Base-by-base conservation (phyloP, 2,329 filamentous ascomycete genomes). In the Epichloe baconii region DNA sequence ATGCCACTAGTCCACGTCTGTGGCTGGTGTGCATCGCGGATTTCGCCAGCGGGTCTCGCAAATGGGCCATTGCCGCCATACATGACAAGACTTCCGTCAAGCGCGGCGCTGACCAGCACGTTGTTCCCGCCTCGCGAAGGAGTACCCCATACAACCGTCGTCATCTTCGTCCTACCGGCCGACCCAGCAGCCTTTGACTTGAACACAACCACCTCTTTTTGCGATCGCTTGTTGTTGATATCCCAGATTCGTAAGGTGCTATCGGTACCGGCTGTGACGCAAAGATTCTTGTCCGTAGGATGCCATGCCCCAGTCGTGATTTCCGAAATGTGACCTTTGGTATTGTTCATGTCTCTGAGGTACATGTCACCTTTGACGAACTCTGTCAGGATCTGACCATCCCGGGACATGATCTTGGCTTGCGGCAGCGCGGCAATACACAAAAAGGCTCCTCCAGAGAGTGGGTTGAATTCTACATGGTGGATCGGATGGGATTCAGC, bases 351-450 rank as follows among this genome's bases (percentile, higher is more conserved):
- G 66, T 98, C 93, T 50, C 91, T 80, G 57, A 98, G 71, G 62
- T 98, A 98, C 90, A 97, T 97, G 65, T 98, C 93, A 44, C 93
- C 93, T 69, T 98, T 98, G 58, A 89, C 85, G 57, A 95, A 97
- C 62, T 96, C 89, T 1, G 85, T 84, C 47, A 94, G 61, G 7
- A 86, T 76, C 44, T 94, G 88, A 40, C 93, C 93, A 70, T 98
- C 91, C 61, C 93, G 82, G 59, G 81, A 87, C 65, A 97, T 76
- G 23, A 98, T 82, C 66, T 89, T 90, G 12, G 91, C 88, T 66
- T 97, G 91, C 2, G 91, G 84, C 41, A 91, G 87, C 6, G 91
- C 89, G 7, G 89, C 86, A 44, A 97, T 76, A 58, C 93, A 94
- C 36, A 98, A 79, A 54, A 98, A 82, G 54, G 86, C 81, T 55